Evolutionary conservation across 495 filamentous ascomycete genomes (phyloP).

Genomic region (Lasiosphaeria hispida): DNA sequence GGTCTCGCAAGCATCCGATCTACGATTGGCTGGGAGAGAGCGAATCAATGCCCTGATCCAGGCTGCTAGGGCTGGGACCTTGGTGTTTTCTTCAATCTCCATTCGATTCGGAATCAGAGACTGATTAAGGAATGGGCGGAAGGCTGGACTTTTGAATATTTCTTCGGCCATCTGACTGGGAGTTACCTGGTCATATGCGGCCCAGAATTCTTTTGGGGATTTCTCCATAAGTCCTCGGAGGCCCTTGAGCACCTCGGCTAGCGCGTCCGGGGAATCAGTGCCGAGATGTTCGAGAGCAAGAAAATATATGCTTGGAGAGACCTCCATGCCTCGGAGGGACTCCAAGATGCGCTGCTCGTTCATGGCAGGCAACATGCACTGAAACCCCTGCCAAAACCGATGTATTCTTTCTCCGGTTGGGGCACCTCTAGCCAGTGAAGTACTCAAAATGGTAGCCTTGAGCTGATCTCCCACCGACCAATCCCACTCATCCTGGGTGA

Average conservation of each 20-base stretch:
- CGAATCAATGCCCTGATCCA: slow-evolving; percentile 73
- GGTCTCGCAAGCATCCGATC: slow-evolving; percentile 68
- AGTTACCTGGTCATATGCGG: slow-evolving; percentile 74
- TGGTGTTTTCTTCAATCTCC: slow-evolving; percentile 54
- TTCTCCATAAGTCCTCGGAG: slow-evolving; percentile 67
- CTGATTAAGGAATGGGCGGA: slow-evolving; percentile 57
- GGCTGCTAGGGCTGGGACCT: slow-evolving; percentile 52
- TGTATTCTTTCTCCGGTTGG: slow-evolving; percentile 40
- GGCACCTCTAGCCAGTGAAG: slow-evolving; percentile 15
- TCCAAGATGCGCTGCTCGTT: slow-evolving; percentile 74
- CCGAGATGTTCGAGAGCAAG: slow-evolving; percentile 73
- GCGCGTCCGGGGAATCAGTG: slow-evolving; percentile 53
- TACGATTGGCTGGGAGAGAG: slow-evolving; percentile 69
- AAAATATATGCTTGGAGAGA: slow-evolving; percentile 65
- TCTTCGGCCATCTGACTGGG: slow-evolving; percentile 71
- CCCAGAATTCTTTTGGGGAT: slow-evolving; percentile 78
- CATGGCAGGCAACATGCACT: slow-evolving; percentile 64
- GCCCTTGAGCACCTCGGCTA: slow-evolving; percentile 62
- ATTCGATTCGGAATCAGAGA: slow-evolving; percentile 55
- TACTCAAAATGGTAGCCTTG: slow-evolving; percentile 34
- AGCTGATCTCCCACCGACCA: slow-evolving; percentile 75
- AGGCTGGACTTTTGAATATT: slow-evolving; percentile 69
- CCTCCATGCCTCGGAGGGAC: slow-evolving; percentile 72
- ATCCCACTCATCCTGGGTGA: slow-evolving; percentile 70
- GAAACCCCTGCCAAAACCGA: slow-evolving; percentile 73